Evolutionary conservation across 805 yeast genomes (phyloP).

Genomic region (Wickerhamomyces bovis): DNA sequence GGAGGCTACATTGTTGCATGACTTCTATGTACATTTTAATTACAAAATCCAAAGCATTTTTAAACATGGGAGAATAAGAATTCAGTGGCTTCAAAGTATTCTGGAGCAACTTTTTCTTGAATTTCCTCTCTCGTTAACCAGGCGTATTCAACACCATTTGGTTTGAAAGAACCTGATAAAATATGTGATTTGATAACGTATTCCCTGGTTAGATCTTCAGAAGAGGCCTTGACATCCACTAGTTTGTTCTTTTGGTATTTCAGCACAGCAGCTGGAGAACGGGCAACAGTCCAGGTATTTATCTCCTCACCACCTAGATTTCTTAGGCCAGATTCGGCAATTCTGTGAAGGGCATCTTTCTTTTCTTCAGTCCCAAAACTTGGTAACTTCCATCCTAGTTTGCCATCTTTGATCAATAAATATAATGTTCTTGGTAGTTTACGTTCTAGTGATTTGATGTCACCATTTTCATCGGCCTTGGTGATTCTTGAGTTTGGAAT

Average conservation of each 20-base stretch:
- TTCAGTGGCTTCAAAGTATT: slow-evolving; percentile 51
- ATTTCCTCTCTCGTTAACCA: slow-evolving; percentile 88
- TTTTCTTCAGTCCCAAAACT: slow-evolving; percentile 42
- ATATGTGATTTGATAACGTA: slow-evolving; percentile 84
- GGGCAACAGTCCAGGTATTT: slow-evolving; percentile 89
- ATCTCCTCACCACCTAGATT: slow-evolving; percentile 66
- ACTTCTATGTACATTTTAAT: slow-evolving; percentile 6
- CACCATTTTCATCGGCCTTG: slow-evolving; percentile 62
- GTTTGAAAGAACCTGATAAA: slow-evolving; percentile 69
- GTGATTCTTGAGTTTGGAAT: slow-evolving; percentile 67
- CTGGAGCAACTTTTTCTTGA: slow-evolving; percentile 39
- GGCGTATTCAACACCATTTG: slow-evolving; percentile 45
- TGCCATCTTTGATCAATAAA: slow-evolving; percentile 49
- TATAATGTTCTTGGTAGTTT: slow-evolving; percentile 74
- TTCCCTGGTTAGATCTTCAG: slow-evolving; percentile 37
- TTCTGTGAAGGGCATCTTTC: slow-evolving; percentile 48
- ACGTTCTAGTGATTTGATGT: slow-evolving; percentile 69
- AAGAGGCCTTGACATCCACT: slow-evolving; percentile 12
- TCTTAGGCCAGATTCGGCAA: slow-evolving; percentile 72
- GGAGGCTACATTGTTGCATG: neutral
- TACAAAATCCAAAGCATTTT: neutral
- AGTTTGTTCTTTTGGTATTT: slow-evolving; percentile 29
- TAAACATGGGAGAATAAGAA: slow-evolving; percentile 30
- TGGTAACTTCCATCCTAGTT: slow-evolving; percentile 72
- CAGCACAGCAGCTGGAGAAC: slow-evolving; percentile 73